phyloP scores from a whole-genome alignment of 495 filamentous ascomycete species.

The Aspergillus campestris region DNA sequence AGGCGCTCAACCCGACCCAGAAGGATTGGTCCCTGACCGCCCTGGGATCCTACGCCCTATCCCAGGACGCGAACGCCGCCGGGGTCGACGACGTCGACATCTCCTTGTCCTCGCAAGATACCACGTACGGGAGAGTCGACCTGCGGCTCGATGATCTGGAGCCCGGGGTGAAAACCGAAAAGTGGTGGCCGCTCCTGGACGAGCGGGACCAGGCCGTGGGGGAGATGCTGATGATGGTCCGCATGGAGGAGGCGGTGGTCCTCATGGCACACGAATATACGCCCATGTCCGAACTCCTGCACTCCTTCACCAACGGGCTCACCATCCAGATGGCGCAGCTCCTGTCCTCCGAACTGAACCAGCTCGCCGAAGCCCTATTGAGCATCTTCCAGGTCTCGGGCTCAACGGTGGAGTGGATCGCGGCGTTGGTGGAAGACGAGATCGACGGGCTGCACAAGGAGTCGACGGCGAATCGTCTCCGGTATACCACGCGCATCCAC shows the following conservation, averaged over 20 bases:
- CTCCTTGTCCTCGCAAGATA: conserved; percentile 46
- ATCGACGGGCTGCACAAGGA: conserved; percentile 90
- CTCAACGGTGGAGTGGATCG: conserved; percentile 81
- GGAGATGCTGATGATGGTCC: conserved; percentile 77
- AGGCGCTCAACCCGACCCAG: conserved; percentile 48
- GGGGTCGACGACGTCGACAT: conserved; percentile 44
- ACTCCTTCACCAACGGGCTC: conserved; percentile 72
- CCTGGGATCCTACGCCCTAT: conserved; percentile 36
- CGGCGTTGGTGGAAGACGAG: conserved; percentile 88
- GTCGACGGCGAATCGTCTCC: conserved; percentile 51
- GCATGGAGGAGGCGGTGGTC: conserved; percentile 80
- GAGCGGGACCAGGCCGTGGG: conserved; percentile 66
- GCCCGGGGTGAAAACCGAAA: conserved; percentile 69
- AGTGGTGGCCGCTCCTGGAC: conserved; percentile 81
- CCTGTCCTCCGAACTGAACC: conserved; percentile 65
- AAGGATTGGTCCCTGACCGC: conserved; percentile 46
- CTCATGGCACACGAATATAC: conserved; percentile 81
- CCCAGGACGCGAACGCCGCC: conserved; percentile 34
- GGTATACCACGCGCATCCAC: conserved; percentile 69
- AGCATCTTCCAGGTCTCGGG: conserved; percentile 97
- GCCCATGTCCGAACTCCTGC: conserved; percentile 73
- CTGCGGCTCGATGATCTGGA: conserved; percentile 79
- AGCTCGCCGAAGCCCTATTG: conserved; percentile 77
- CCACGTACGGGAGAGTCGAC: conserved; percentile 66
- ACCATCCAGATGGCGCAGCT: conserved; percentile 77